Evolutionary conservation across 805 yeast species (phyloP).

Genomic region (Saccharomycopsis synnaedendra): DNA sequence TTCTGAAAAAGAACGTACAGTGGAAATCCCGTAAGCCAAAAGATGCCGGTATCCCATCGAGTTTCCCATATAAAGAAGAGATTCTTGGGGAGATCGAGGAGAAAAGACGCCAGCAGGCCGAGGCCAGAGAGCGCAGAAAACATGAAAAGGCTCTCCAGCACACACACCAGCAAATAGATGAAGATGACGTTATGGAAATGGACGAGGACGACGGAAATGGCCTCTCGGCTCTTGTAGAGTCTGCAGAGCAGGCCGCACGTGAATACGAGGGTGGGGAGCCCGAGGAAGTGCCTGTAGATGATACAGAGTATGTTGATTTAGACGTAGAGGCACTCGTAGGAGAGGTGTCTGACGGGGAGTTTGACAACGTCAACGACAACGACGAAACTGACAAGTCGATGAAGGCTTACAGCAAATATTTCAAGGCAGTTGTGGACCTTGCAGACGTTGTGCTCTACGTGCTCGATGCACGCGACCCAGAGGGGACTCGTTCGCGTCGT

Average conservation of each 20-base stretch:
- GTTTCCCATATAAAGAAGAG: conserved; percentile 87
- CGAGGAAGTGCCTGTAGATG: conserved; percentile 29
- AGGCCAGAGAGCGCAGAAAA: conserved; percentile 40
- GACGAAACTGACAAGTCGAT: conserved; percentile 60
- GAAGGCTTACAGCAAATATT: conserved; percentile 88
- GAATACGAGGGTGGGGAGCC: conserved; percentile 46
- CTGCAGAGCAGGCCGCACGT: conserved; percentile 82
- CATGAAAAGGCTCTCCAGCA: conserved; percentile 32
- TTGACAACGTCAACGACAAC: conserved; percentile 30
- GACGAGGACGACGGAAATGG: conserved; percentile 39
- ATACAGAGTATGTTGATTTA: conserved; percentile 38
- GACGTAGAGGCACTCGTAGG: conserved; percentile 6
- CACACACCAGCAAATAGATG: conserved; percentile 27
- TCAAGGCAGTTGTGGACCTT: conserved; percentile 85
- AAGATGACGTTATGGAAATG: conserved; percentile 27
- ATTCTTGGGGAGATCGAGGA: conserved; percentile 65
- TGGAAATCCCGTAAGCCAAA: conserved; percentile 81
- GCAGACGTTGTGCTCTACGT: conserved; percentile 88
- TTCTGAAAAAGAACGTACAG: conserved; percentile 79
- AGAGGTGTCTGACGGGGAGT: conserved; percentile 25
- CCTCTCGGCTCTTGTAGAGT: conserved; percentile 75
- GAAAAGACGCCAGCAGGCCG: conserved; percentile 41
- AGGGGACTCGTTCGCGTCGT: conserved; percentile 81
- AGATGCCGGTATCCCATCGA: conserved; percentile 92
- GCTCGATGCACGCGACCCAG: conserved; percentile 97